These are phyloP conservation scores for Saccharum hybrid DNA, from an alignment of 202 grass and related monocot species.

Conservation along the genomic window DNA sequence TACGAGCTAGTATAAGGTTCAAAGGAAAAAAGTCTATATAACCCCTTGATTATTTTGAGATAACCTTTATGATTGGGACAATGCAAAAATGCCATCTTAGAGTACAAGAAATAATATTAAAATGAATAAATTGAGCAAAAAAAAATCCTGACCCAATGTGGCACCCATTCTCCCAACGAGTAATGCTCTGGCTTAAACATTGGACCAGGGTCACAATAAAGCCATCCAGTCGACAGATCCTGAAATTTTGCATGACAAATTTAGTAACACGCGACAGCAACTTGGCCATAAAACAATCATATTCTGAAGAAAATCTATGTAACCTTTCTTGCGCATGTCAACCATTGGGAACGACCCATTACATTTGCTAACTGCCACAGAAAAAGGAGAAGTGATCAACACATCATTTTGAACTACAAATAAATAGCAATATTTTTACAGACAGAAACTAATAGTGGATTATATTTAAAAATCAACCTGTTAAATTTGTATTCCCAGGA, in stretches of 20 bases:
- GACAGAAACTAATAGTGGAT: slow-evolving; percentile 1
- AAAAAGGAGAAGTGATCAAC: not conserved
- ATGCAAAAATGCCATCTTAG: slow-evolving; percentile 15
- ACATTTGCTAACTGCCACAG: slow-evolving; percentile 82
- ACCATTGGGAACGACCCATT: slow-evolving; percentile 84
- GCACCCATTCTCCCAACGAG: slow-evolving; percentile 58
- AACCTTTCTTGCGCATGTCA: slow-evolving; percentile 95
- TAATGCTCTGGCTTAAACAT: slow-evolving; percentile 88
- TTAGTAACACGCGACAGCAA: slow-evolving; percentile 42
- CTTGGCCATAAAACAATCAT: slow-evolving; percentile 34
- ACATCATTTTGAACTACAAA: slow-evolving; percentile 30
- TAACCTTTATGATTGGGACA: slow-evolving; percentile 23
- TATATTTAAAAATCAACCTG: slow-evolving; percentile 15
- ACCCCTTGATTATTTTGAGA: not conserved
- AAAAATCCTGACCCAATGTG: slow-evolving; percentile 65
- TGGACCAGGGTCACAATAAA: slow-evolving; percentile 81
- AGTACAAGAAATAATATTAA: slow-evolving; percentile 21
- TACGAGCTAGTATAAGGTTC: slow-evolving; percentile 18
- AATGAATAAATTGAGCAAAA: slow-evolving; percentile 24
- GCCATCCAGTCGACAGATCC: slow-evolving; percentile 96
- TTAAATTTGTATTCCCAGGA: not conserved
- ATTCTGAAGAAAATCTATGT: slow-evolving; percentile 34
- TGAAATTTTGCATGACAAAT: slow-evolving; percentile 48
- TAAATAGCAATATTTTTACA: not conserved
- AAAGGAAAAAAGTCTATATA: not conserved